Conservation (phyloP, 139 green algal species). For the Micractinium sp. region DNA sequence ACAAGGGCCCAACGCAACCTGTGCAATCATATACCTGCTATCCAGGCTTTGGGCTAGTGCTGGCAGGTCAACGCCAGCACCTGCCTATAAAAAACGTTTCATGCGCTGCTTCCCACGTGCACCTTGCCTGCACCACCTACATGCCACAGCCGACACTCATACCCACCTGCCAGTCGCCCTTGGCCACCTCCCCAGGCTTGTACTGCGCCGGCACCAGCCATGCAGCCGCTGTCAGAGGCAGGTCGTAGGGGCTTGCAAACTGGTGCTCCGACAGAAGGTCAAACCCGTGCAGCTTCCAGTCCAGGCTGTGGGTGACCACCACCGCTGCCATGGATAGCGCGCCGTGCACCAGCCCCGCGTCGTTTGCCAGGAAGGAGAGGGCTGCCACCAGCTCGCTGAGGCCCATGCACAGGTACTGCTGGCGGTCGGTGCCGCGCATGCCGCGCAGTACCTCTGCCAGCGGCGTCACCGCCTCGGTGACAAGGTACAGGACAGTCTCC, state of each 20-base stretch:
- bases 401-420: conserved; percentile 93
- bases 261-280: conserved; percentile 89
- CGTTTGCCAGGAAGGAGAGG: conserved; percentile 96
- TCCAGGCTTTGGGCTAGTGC: too few relatives aligned
- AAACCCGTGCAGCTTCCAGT: conserved; percentile 96
- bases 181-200: conserved; percentile 88
- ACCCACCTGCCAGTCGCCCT: conserved; percentile 78
- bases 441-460: conserved; percentile 48
- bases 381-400: conserved; percentile 88
- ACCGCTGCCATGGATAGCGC: conserved; percentile 87
- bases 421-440: conserved; percentile 32
- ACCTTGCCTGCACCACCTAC: too few relatives aligned
- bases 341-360: conserved; percentile 95
- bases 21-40: too few relatives aligned
- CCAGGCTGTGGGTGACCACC: conserved; percentile 88
- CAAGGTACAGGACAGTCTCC: conserved; percentile 76
- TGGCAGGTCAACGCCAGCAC: too few relatives aligned
- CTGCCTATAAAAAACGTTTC: too few relatives aligned
- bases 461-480: conserved; percentile 84
- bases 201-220: conserved; percentile 81
- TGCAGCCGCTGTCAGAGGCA: conserved; percentile 54
- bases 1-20: too few relatives aligned
- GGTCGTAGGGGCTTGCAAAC: conserved; percentile 30
- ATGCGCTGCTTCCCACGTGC: too few relatives aligned
- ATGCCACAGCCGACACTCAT: background rate